Conservation (phyloP, 495 filamentous ascomycete species). For the Penicillium macrosclerotiorum region DNA sequence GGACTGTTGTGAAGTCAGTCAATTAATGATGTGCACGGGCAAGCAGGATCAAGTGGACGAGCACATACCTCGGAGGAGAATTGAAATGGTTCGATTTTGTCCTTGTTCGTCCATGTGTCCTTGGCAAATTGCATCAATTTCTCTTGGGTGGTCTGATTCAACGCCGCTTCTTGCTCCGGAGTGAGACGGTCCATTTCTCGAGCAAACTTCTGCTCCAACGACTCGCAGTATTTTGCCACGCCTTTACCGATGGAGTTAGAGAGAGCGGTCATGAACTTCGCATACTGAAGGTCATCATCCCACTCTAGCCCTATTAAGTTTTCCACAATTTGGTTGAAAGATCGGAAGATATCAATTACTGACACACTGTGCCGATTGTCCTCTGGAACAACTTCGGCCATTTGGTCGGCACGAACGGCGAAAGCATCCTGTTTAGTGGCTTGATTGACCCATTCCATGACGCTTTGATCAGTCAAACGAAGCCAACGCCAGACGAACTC, state of each 20-base stretch:
- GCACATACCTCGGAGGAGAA: constrained; percentile 87
- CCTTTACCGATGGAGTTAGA: constrained; percentile 82
- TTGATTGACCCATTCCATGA: constrained; percentile 82
- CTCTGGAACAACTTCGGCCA: constrained; percentile 63
- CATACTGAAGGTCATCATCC: constrained; percentile 90
- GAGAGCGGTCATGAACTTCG: constrained; percentile 95
- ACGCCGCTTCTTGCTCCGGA: constrained; percentile 79
- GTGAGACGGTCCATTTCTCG: constrained; percentile 91
- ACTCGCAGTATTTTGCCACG: constrained; percentile 86
- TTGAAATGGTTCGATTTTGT: constrained; percentile 96
- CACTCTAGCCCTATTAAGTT: constrained; percentile 83
- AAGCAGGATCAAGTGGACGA: not conserved
- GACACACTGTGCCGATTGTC: constrained; percentile 89
- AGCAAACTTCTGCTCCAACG: constrained; percentile 80
- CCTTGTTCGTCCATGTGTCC: constrained; percentile 90
- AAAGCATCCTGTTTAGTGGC: constrained; percentile 89
- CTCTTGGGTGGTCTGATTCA: constrained; percentile 80
- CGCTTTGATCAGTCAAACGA: constrained; percentile 69
- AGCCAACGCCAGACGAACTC: constrained; percentile 98
- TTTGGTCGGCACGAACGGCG: constrained; percentile 59
- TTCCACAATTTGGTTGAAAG: constrained; percentile 87
- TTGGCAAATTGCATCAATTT: constrained; percentile 89
- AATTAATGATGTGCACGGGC: constrained; percentile 8
- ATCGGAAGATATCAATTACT: constrained; percentile 88
- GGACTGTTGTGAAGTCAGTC: constrained; percentile 53